Base-by-base conservation (phyloP, 371 early-diverging fungal genomes). In the Syncephalastrum racemosum region DNA sequence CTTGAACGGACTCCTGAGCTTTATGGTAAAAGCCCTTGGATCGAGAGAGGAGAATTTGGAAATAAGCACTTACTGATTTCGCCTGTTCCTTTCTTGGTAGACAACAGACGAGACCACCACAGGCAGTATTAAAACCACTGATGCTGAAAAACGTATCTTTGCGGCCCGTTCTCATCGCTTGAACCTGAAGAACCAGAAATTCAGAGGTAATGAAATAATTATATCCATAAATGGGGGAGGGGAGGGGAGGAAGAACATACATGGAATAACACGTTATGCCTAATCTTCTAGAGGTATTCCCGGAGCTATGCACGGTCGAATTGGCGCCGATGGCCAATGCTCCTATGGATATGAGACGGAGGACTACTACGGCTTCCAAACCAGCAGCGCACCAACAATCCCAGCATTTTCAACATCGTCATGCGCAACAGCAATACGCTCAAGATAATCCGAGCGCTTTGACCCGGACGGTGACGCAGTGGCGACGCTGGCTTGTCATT, bases 1-100 rank as follows among this genome's bases (percentile, higher is more conserved):
- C 51, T 71, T 98, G 53, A 96, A 90, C 55, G 99, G 99, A 4
- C 71, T 97, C 47, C 70, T 97, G 62, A 90, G 90, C 51, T 98
- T 98, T 68, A 98, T 98, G 98, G 94, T 93, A 59, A 53, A 64
- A 46, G 27, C 5, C 1, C 4, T 10, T 44, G 2, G 23, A 43
- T 4, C 3, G 13, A n/a, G 13, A n/a, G 27, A n/a, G 10, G 16
- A 27, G 41, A 27, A 56, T 8, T 8, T 15, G 27, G n/a, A 3
- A 56, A 42, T 46, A 36, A 16, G 13, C 7, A 13, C 13, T 31
- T 50, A 16, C 12, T 8, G 6, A 18, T 56, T 47, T 45, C 27
- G 14, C 51, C 13, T 31, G 4, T 39, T 44, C n/a, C 19, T 4
- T 40, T 15, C 4, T 22, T 12, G 50, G 60, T 22, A 81, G 83